Conservation (phyloP, 2,329 filamentous ascomycete species). For the Aspergillus thermomutatus region DNA sequence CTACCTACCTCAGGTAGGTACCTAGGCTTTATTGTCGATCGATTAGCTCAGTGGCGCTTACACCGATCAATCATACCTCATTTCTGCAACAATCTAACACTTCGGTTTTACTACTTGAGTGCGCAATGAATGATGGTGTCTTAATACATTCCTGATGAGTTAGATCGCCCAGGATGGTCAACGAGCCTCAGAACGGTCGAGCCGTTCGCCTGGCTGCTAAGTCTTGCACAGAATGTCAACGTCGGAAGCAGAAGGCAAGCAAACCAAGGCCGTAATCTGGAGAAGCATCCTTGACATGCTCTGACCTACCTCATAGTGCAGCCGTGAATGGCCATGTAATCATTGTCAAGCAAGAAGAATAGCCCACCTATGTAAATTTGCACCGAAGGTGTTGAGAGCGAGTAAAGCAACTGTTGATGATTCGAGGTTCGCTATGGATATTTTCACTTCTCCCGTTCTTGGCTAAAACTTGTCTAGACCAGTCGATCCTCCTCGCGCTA, state of each 20-base stretch:
- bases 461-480: background rate
- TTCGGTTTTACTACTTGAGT: background rate
- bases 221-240: conserved; percentile 50
- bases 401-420: conserved; percentile 1
- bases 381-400: conserved; percentile 22
- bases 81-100: background rate
- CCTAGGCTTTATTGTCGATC: no score
- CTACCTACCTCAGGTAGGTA: no score
- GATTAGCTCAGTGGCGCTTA: background rate
- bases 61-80: background rate
- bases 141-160: background rate
- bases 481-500: background rate
- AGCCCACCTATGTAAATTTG: conserved; percentile 48
- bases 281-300: background rate
- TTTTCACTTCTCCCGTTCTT: background rate
- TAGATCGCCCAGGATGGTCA: background rate
- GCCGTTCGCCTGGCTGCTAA: conserved; percentile 14
- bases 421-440: conserved; percentile 10
- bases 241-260: conserved; percentile 50
- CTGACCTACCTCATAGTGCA: conserved; percentile 38
- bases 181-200: conserved; percentile 7
- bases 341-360: conserved; percentile 49
- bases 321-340: conserved; percentile 51
- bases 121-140: background rate
- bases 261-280: background rate